Base-by-base conservation (phyloP, 768 basidiomycete species). In the Auricularia heimuer region DNA sequence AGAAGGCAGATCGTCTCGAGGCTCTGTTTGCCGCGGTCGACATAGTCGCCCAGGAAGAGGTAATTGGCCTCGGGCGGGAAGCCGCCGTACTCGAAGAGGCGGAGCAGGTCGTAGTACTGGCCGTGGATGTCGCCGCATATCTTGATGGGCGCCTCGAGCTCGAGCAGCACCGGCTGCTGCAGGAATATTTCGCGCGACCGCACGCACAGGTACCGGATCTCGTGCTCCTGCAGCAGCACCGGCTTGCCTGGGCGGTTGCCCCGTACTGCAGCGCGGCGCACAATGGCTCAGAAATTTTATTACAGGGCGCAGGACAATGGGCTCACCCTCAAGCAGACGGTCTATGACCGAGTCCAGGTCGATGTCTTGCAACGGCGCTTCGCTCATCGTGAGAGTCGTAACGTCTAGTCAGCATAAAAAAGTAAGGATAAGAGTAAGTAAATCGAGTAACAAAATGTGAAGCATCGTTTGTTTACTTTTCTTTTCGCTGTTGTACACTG, bases 1-100 rank as follows among this genome's bases (percentile, higher is more conserved):
- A 99, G 83, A 56, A 99, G 87, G 75, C 96, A 98, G 75, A 99
- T 99, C n/a, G 96, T 99, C 80, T 99, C 96, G 72, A 99, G 84
- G 60, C 91, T 94, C 77, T 99, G 96, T 78, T 99, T 99, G 71
- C 96, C 96, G 76, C 96, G 89, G 80, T 99, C 96, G 73, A 99
- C 96, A 74, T 99, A 99, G 80, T 99, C 96, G 68, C 96, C 96
- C 63, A 99, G 87, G 85, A 99, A 99, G 70, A 99, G 90, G 80
- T 99, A 99, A 80, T 99, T 99, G 66, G 96, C 94, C 86, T 99
- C 96, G 79, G 96, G 96, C 36, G 96, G 96, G 79, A 99, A 99
- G 65, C 97, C 96, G 67, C 96, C 96, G 73, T 98, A 98, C 77
- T 99, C 96, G 77, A 99, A 99, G 68, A 99, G 83, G 72, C 96